Conservation (phyloP, 2,329 filamentous ascomycete genomes). For the Gyromitra esculenta region DNA sequence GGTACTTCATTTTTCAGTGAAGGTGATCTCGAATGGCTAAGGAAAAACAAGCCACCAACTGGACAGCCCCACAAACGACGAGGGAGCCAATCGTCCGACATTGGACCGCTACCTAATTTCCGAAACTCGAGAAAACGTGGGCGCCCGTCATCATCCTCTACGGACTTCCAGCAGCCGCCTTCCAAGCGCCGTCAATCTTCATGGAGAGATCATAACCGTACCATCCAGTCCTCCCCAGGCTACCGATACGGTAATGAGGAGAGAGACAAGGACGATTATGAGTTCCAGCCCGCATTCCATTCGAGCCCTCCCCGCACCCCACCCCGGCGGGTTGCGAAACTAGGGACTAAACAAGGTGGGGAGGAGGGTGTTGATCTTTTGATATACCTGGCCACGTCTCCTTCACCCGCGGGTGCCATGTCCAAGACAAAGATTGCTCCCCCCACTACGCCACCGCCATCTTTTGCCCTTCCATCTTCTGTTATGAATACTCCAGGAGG, state of each 20-base stretch:
- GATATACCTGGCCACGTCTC: slow-evolving; percentile 88
- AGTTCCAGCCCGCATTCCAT: slow-evolving; percentile 71
- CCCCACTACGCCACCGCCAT: slow-evolving; percentile 67
- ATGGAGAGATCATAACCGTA: slow-evolving; percentile 56
- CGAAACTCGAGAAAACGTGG: slow-evolving; percentile 56
- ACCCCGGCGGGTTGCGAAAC: slow-evolving; percentile 70
- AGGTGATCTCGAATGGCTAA: slow-evolving; percentile 58
- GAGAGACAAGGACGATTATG: slow-evolving; percentile 46
- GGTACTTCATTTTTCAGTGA: slow-evolving; percentile 54
- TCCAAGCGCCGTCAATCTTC: slow-evolving; percentile 51
- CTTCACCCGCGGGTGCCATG: slow-evolving; percentile 73
- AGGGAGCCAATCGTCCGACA: slow-evolving; percentile 50
- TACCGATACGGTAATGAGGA: slow-evolving; percentile 55
- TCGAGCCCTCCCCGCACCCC: slow-evolving; percentile 71
- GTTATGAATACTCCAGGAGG: slow-evolving; percentile 86
- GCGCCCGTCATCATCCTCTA: slow-evolving; percentile 51
- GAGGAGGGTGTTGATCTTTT: slow-evolving; percentile 84
- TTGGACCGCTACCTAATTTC: slow-evolving; percentile 52
- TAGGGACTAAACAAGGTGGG: slow-evolving; percentile 63
- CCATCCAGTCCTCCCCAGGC: slow-evolving; percentile 57
- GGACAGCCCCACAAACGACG: slow-evolving; percentile 41
- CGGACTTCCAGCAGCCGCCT: slow-evolving; percentile 51
- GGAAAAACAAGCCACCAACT: slow-evolving; percentile 50
- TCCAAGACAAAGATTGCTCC: slow-evolving; percentile 59
- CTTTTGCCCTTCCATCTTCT: slow-evolving; percentile 76